Evolutionary conservation across 176 grass and related monocot genomes (phyloP).

Genomic region (Carex littledalei): DNA sequence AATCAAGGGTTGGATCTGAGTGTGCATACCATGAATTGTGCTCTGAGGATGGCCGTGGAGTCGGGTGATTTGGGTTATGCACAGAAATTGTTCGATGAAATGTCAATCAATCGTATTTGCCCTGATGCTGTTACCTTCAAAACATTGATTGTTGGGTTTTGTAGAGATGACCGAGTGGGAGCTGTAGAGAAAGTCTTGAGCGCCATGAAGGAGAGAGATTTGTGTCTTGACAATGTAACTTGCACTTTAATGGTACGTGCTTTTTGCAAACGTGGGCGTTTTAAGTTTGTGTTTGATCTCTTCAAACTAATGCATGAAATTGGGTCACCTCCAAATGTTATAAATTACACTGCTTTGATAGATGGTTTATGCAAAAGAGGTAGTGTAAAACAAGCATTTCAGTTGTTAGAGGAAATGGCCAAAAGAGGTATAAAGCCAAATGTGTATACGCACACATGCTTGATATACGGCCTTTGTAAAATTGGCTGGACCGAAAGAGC

Average conservation of each 20-base stretch:
- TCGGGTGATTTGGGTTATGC: constrained; percentile 32
- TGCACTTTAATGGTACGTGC: constrained; percentile 46
- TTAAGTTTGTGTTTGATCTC: constrained; percentile 39
- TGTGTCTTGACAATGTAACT: constrained; percentile 52
- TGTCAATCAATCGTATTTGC: constrained; percentile 30
- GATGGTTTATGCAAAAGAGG: constrained; percentile 61
- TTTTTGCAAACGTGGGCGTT: constrained; percentile 47
- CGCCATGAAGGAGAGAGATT: constrained; percentile 35
- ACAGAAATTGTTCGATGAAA: constrained; percentile 64
- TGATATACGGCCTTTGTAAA: constrained; percentile 83
- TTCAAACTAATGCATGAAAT: constrained; percentile 50
- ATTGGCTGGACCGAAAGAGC: constrained; percentile 87
- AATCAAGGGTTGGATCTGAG: constrained; percentile 56
- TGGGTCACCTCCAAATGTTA: constrained; percentile 50
- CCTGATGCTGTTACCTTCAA: constrained; percentile 52
- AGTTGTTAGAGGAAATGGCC: constrained; percentile 86
- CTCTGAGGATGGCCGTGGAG: constrained; percentile 38
- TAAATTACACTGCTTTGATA: constrained; percentile 71
- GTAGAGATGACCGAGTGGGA: constrained; percentile 31
- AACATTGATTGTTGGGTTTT: constrained; percentile 50
- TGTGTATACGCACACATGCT: constrained; percentile 69
- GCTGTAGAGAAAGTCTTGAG: constrained; percentile 36
- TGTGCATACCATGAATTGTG: constrained; percentile 74
- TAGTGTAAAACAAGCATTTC: constrained; percentile 71
- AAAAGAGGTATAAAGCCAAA: constrained; percentile 60